Evolutionary conservation across 129 eudicot genomes (phyloP), one percentile per base, ranked within the genome.

Genomic region (Pittosporum tobira): DNA sequence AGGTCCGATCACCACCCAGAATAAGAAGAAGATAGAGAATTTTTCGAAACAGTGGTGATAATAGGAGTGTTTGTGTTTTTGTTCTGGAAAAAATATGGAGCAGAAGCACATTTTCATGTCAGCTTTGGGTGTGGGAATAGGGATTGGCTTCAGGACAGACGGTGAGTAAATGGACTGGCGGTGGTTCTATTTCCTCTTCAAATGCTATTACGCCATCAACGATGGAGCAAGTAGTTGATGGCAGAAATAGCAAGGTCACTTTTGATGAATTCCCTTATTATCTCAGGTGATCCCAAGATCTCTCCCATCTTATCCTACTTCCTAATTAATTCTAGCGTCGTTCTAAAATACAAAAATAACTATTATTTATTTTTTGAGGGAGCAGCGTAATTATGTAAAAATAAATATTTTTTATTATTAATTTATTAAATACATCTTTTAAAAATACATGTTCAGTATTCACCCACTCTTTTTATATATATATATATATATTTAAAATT

Each of bases 71-170:
- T 10, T 40, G 11, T 11, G 14, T 40, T 40, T 40, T 4, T 40
- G 18, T 40, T 40, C 15, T 2, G 37, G 0, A 28, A 56, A 2
- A 65, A 49, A 69, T 71, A 90, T 90, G 97, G 97, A 85, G 10
- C 80, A 75, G 57, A 90, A 80, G 49, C 82, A 81, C 23, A 40
- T 82, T 65, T 73, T 80, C 45, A 78, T 90, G 87, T 90, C 97
- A 14, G 97, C 95, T 34, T 73, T 85, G 73, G 76, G 95, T 3
- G 89, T 90, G 40, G 97, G 97, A 18, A 64, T 90, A n/a, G 98
- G 98, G 98, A 55, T 74, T 85, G 83, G 82, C 84, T 14, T 74
- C 89, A 0, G 97, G 97, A 51, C 83, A 88, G 67, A 75, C 85
- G 12, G 84, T 78, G 25, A 76, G 78, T 48, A 63, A 77, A 63